Conservation (phyloP, 2,329 filamentous ascomycete genomes). For the Bretziella fagacearum region DNA sequence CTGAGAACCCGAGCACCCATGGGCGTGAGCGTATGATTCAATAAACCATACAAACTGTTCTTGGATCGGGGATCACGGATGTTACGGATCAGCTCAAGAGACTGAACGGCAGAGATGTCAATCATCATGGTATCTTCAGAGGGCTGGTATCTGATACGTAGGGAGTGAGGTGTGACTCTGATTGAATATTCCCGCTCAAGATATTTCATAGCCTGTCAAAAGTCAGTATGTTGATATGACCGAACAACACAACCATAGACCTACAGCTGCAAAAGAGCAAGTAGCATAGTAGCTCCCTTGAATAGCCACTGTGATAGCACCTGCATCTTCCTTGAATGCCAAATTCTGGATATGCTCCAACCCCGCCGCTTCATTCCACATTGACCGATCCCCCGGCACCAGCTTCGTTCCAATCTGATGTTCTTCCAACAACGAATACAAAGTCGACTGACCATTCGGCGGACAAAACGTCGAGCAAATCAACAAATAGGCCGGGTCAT, state of each 20-base stretch:
- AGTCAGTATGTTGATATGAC: slow-evolving; percentile 14
- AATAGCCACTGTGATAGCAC: slow-evolving; percentile 62
- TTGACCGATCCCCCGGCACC: slow-evolving; percentile 47
- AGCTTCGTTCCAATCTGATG: slow-evolving; percentile 47
- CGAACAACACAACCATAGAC: slow-evolving; percentile 18
- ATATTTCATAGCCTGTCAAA: slow-evolving; percentile 55
- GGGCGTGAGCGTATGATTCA: slow-evolving; percentile 71
- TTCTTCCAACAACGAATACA: slow-evolving; percentile 58
- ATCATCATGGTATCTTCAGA: slow-evolving; percentile 94
- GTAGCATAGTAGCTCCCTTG: slow-evolving; percentile 74
- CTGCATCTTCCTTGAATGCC: slow-evolving; percentile 64
- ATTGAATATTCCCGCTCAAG: slow-evolving; percentile 53
- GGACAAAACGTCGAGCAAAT: slow-evolving; percentile 53
- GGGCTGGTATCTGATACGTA: slow-evolving; percentile 73
- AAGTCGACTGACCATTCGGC: slow-evolving; percentile 51
- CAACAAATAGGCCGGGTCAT: slow-evolving; percentile 63
- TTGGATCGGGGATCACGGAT: slow-evolving; percentile 59
- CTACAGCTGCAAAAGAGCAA: slow-evolving; percentile 70
- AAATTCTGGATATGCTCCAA: slow-evolving; percentile 62
- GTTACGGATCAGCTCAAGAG: slow-evolving; percentile 83
- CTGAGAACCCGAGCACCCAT: slow-evolving; percentile 78
- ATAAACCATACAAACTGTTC: slow-evolving; percentile 64
- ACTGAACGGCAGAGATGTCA: slow-evolving; percentile 70
- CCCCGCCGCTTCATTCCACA: slow-evolving; percentile 67
- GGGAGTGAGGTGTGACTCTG: slow-evolving; percentile 58